Evolutionary conservation across 2,329 filamentous ascomycete species (phyloP).

Genomic region (Dendryphion nanum): DNA sequence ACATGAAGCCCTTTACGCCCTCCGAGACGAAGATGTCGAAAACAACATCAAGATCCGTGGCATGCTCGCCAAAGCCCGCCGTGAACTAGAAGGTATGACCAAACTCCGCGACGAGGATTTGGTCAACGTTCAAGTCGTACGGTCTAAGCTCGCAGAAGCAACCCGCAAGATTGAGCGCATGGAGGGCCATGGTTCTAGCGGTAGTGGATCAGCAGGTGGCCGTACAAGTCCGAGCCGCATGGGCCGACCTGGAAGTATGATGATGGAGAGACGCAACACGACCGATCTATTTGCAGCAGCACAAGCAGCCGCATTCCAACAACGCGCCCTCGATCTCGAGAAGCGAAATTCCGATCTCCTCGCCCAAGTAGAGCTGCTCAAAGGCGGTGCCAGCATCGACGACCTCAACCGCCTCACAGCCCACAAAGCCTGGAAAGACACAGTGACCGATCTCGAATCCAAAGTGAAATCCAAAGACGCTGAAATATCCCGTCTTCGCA

Average conservation of each 20-base stretch:
- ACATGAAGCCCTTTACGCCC: constrained; percentile 41
- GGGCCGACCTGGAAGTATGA: constrained; percentile 27
- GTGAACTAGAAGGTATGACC: constrained; percentile 40
- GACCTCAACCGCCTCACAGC: constrained; percentile 34
- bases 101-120: constrained; percentile 44
- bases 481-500: constrained; percentile 21
- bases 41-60: constrained; percentile 44
- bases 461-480: constrained; percentile 30
- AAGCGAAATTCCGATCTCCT: constrained; percentile 39
- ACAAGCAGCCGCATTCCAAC: constrained; percentile 43
- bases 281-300: constrained; percentile 43
- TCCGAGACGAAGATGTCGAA: constrained; percentile 44
- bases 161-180: constrained; percentile 35
- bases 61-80: constrained; percentile 39
- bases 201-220: constrained; percentile 7
- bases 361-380: constrained; percentile 27
- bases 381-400: constrained; percentile 27
- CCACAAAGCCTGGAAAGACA: constrained; percentile 37
- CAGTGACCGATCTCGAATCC: constrained; percentile 27
- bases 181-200: constrained; percentile 10
- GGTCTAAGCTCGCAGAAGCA: constrained; percentile 41
- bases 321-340: constrained; percentile 44
- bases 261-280: constrained; percentile 35
- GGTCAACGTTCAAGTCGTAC: constrained; percentile 39
- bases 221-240: constrained; percentile 22